Base-by-base conservation (phyloP, 805 yeast species). In the Candida berthetii region DNA sequence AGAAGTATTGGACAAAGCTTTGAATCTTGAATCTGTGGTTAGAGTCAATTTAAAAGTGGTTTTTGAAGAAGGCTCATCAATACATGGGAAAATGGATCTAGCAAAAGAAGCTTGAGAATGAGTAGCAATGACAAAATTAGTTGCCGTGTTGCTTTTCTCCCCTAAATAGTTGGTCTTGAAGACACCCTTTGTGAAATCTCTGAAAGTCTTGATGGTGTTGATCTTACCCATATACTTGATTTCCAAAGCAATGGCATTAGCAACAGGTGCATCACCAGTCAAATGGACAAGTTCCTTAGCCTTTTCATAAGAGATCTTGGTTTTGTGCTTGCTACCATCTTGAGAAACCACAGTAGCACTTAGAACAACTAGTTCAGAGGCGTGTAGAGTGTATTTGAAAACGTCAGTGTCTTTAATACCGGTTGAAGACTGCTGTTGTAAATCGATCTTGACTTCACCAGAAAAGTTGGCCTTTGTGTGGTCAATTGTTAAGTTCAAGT, bases 101-200 rank as follows among this genome's bases (percentile, higher is more conserved):
- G 88, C 82, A 47, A 71, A 80, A 15, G 69, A 68, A 0, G 93
- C 89, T 55, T 84, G 90, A 35, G 78, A 70, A 53, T 85, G 93
- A 2, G 93, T 82, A 0, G 89, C 80, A 27, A 84, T 54, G 11
- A 83, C 62, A 43, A 62, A 71, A 46, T 75, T 72, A 44, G 74
- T 69, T 1, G 80, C 62, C 18, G 56, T 64, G 7, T 80, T 80
- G 1, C 74, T 62, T 16, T 63, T 56, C 4, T 69, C 64, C 48
- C 76, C 78, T 42, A 71, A 66, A 54, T 78, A 81, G 53, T 78
- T 80, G 1, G 88, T 79, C 51, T 79, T 80, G 67, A 80, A 85
- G 1, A 85, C 56, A 29, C 93, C 93, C 37, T 60, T 65, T 0
- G 90, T 83, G 36, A 52, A 54, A 48, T 82, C 88, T 29, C 66